Conservation (phyloP, 768 basidiomycete species). For the Leccinum barrowsii region DNA sequence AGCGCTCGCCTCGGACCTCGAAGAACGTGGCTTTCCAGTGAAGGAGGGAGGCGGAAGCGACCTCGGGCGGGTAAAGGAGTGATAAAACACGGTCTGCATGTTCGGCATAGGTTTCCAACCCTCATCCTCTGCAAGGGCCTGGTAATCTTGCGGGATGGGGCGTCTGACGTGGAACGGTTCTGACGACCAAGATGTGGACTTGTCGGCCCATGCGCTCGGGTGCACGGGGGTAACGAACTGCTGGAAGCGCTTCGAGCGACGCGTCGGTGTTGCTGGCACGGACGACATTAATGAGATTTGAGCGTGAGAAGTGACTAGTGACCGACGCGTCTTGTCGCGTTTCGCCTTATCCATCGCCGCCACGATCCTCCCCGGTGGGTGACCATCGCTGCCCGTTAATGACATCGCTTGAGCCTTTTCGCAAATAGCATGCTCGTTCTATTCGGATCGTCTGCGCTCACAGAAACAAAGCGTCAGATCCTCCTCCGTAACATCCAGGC, state of each 20-base stretch:
- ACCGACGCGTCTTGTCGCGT: neutral
- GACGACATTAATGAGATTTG: constrained; percentile 5
- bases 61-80: constrained; percentile 25
- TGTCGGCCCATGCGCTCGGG: constrained; percentile 26
- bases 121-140: constrained; percentile 25
- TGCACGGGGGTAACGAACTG: constrained; percentile 30
- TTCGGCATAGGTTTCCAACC: constrained; percentile 17
- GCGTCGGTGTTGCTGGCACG: constrained; percentile 28
- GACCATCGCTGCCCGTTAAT: neutral
- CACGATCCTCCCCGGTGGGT: constrained; percentile 15
- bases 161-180: constrained; percentile 21
- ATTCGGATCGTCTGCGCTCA: constrained; percentile 72
- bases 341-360: neutral
- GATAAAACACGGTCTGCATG: constrained; percentile 28
- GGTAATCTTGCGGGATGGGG: constrained; percentile 26
- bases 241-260: constrained; percentile 37
- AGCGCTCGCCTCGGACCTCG: constrained; percentile 5
- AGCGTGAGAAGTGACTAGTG: neutral
- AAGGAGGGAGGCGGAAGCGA: constrained; percentile 14
- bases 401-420: neutral
- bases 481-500: constrained; percentile 61
- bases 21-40: constrained; percentile 11
- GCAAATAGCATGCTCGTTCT: constrained; percentile 68
- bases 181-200: constrained; percentile 26
- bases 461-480: constrained; percentile 62